Evolutionary conservation across 2,329 filamentous ascomycete genomes (phyloP).

Genomic region (Diaporthe vexans): DNA sequence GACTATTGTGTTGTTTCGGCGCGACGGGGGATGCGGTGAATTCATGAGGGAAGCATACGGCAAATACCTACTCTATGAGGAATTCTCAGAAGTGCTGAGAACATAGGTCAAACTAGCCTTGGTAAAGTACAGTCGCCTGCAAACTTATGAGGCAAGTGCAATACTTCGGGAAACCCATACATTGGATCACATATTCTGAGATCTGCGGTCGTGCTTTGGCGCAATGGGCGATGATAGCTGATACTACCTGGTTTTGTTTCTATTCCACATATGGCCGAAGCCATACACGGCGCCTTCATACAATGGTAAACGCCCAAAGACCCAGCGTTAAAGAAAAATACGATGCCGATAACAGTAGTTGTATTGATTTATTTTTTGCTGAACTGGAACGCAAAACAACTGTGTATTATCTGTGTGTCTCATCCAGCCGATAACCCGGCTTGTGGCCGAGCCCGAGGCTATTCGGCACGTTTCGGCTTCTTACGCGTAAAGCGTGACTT

Average conservation of each 20-base stretch:
- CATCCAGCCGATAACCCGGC: background rate
- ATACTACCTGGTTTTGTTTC: too few species aligned
- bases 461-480: conserved; percentile 25
- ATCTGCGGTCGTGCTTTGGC: too few species aligned
- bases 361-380: background rate
- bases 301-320: too few species aligned
- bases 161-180: too few species aligned
- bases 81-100: background rate
- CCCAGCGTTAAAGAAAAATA: too few species aligned
- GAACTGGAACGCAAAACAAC: too few species aligned
- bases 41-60: background rate
- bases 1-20: background rate
- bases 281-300: too few species aligned
- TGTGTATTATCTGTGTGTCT: background rate
- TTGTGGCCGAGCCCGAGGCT: conserved; percentile 10
- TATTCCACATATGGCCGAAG: too few species aligned
- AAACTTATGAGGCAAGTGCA: background rate
- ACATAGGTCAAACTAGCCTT: background rate
- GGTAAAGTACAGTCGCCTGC: background rate
- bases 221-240: too few species aligned
- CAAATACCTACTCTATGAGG: background rate
- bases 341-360: background rate
- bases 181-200: too few species aligned
- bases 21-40: too few species aligned
- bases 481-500: background rate